phyloP scores from a whole-genome alignment of 1,284 basidiomycete species.

The Apiotrichum mycotoxinovorans region DNA sequence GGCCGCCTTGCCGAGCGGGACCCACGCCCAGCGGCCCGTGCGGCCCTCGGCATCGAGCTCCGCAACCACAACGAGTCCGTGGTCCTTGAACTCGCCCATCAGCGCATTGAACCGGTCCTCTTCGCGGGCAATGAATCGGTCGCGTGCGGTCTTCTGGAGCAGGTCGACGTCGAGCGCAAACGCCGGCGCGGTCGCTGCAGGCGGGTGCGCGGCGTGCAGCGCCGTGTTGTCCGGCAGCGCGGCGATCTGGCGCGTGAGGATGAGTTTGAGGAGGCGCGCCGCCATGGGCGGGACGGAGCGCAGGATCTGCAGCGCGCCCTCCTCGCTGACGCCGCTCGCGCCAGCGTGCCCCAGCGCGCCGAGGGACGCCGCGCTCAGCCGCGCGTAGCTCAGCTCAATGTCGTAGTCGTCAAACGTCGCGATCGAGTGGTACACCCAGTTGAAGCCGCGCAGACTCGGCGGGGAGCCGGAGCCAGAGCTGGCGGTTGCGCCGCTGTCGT shows the following conservation, averaged over 20 bases:
- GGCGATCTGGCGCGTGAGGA: conserved; percentile 64
- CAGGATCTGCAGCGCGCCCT: conserved; percentile 75
- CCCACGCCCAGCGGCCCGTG: conserved; percentile 62
- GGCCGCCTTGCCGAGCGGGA: conserved; percentile 69
- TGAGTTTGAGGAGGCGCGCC: conserved; percentile 67
- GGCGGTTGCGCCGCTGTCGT: conserved; percentile 10
- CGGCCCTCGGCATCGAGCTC: conserved; percentile 42
- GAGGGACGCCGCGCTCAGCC: conserved; percentile 28
- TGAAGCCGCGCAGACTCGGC: conserved; percentile 66
- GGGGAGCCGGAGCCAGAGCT: no score
- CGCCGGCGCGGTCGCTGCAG: conserved; percentile 29
- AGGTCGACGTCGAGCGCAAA: conserved; percentile 48
- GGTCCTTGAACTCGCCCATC: conserved; percentile 83
- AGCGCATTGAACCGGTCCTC: conserved; percentile 76
- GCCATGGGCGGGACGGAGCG: conserved; percentile 82
- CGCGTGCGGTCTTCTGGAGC: conserved; percentile 48
- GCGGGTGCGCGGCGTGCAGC: conserved; percentile 22
- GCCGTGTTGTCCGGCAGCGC: conserved; percentile 52
- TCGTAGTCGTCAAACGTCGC: conserved; percentile 79
- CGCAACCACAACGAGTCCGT: conserved; percentile 66
- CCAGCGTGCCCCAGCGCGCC: conserved; percentile 24
- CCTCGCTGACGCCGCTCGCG: conserved; percentile 63
- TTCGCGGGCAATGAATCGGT: conserved; percentile 79
- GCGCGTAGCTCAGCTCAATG: conserved; percentile 61
- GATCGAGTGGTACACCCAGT: conserved; percentile 83